A percentile compares a stretch with the other conserved stretches of the same genome.
Conservation (phyloP, 805 yeast genomes). For the Saccharomycopsis sp. region DNA sequence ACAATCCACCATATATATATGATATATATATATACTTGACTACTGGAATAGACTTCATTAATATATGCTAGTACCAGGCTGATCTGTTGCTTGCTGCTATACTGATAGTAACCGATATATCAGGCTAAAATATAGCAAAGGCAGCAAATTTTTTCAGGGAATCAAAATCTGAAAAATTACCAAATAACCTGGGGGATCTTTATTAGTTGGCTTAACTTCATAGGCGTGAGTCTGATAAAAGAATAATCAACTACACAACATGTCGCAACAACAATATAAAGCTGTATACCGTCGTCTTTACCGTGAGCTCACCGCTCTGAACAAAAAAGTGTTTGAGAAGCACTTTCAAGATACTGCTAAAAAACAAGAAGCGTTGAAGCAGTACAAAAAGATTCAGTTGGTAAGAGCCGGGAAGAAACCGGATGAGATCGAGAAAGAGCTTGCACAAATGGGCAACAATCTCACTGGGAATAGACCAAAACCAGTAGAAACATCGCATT, state of each 20-base stretch:
- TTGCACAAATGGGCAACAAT: slow-evolving; percentile 2
- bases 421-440: slow-evolving; percentile 7
- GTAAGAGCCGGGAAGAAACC: slow-evolving; percentile 32
- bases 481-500: background rate
- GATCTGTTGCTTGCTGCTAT: too few species aligned
- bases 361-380: slow-evolving; percentile 40
- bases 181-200: too few species aligned
- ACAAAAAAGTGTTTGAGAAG: slow-evolving; percentile 22
- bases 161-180: too few species aligned
- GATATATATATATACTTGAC: too few species aligned
- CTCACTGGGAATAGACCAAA: background rate
- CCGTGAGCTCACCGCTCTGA: slow-evolving; percentile 15
- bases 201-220: too few species aligned
- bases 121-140: too few species aligned
- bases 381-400: slow-evolving; percentile 43
- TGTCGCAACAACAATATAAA: slow-evolving; percentile 1
- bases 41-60: too few species aligned
- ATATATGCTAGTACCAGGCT: too few species aligned
- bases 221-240: background rate
- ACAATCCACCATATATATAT: too few species aligned
- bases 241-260: background rate
- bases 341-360: slow-evolving; percentile 37
- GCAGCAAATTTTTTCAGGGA: too few species aligned
- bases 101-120: too few species aligned
- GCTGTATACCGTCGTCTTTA: slow-evolving; percentile 12